phyloP scores from a whole-genome alignment of 2,329 filamentous ascomycete species.

The Talaromyces sp. region DNA sequence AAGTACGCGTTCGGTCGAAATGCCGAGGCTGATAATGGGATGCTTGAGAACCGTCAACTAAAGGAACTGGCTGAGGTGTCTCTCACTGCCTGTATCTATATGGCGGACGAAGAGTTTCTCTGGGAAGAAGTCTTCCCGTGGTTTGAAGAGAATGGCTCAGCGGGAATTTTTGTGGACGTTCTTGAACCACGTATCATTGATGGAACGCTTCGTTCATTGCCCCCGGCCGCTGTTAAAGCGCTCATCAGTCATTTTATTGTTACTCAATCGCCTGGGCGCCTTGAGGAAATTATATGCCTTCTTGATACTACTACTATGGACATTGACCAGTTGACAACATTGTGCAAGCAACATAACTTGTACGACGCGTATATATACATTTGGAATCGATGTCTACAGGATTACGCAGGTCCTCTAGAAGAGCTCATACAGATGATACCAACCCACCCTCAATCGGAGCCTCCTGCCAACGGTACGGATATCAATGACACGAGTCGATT shows the following conservation, averaged over 20 bases:
- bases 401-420: slow-evolving; percentile 88
- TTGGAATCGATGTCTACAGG: slow-evolving; percentile 87
- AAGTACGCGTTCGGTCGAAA: slow-evolving; percentile 80
- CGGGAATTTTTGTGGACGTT: slow-evolving; percentile 80
- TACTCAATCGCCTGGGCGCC: slow-evolving; percentile 71
- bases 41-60: slow-evolving; percentile 64
- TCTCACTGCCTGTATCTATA: slow-evolving; percentile 78
- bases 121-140: slow-evolving; percentile 90
- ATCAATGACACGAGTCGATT: slow-evolving; percentile 59
- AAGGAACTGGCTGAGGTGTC: slow-evolving; percentile 79
- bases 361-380: slow-evolving; percentile 97
- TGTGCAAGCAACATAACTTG: slow-evolving; percentile 88
- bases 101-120: slow-evolving; percentile 78
- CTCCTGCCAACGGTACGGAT: slow-evolving; percentile 47
- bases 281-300: slow-evolving; percentile 94
- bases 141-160: slow-evolving; percentile 76
- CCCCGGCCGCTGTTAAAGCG: slow-evolving; percentile 81
- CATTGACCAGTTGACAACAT: slow-evolving; percentile 83
- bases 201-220: slow-evolving; percentile 71
- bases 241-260: slow-evolving; percentile 79
- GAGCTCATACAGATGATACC: slow-evolving; percentile 66
- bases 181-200: slow-evolving; percentile 88
- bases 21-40: slow-evolving; percentile 50
- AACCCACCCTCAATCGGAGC: slow-evolving; percentile 17
- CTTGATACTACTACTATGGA: slow-evolving; percentile 90